Conservation (phyloP, 148 eudicot genomes). For the Amaranthus hypochondriacus region DNA sequence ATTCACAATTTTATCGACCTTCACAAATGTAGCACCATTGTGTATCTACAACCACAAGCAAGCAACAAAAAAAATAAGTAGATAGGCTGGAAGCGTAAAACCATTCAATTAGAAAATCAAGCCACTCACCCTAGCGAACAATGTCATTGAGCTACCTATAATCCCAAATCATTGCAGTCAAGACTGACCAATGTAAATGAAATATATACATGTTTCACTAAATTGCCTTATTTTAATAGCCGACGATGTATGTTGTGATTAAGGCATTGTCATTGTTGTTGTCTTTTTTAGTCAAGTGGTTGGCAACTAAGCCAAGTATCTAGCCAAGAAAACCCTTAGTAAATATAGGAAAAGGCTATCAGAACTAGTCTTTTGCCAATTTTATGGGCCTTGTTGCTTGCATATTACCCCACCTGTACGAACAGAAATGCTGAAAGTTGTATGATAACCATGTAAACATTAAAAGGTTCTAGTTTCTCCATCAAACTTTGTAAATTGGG, state of each 20-base stretch:
- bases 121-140: background rate
- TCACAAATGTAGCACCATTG: conserved; percentile 89
- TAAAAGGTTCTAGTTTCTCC: no score
- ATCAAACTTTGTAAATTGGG: no score
- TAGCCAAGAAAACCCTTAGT: no score
- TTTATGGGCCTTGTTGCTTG: no score
- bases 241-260: no score
- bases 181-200: background rate
- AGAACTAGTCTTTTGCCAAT: no score
- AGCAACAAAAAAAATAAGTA: conserved; percentile 13
- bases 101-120: background rate
- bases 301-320: background rate
- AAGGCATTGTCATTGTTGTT: no score
- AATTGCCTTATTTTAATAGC: no score
- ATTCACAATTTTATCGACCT: conserved; percentile 72
- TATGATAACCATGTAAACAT: no score
- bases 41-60: conserved; percentile 48
- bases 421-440: no score
- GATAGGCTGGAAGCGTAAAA: conserved; percentile 4
- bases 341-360: no score
- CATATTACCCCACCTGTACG: no score
- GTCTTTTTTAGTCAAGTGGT: background rate
- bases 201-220: background rate
- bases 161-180: background rate
- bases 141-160: background rate